Evolutionary conservation across 306 rosid species (phyloP), one percentile per base, ranked within the genome.

Genomic region (Acacia melanoxylon): DNA sequence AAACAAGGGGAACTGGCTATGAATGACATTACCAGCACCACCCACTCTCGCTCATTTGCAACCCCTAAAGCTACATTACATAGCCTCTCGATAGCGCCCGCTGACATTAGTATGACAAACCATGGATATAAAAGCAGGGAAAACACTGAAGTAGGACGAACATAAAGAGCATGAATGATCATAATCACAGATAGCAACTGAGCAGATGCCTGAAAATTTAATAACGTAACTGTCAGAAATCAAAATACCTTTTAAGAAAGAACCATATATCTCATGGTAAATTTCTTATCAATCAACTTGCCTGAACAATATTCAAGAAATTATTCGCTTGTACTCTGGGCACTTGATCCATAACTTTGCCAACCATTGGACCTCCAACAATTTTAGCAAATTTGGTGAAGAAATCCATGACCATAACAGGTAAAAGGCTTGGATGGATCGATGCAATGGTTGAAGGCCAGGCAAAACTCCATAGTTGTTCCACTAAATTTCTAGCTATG

Each of bases 21-120:
- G 77, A 86, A 84, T 80, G 71, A 82, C 81, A 75, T 27, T 90
- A 96, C 97, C 99, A 91, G 83, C 85, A 96, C 97, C 76, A 96
- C 99, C 99, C 97, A 96, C 81, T 96, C 99, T 51, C 94, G 97
- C 87, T 96, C 98, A 87, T 92, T 89, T 68, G 99, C 91, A 83
- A 96, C 94, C 42, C 97, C 99, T 84, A 91, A 75, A 72, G 99
- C 97, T 25, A 93, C 85, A 31, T 97, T 93, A 85, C 90, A 93
- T 44, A 93, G 87, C 89, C 89, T 93, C 87, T 96, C 97, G 80
- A 96, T 87, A 84, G 98, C 93, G 65, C 97, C 99, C 16, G 91
- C 93, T 73, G 90, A 83, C 59, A 93, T 89, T 85, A 96, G 87
- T 67, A 83, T 88, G 78, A 88, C 67, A 83, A 96, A 96, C 99